Base-by-base conservation (phyloP, 495 filamentous ascomycete genomes). In the Talaromyces nanjingensis region DNA sequence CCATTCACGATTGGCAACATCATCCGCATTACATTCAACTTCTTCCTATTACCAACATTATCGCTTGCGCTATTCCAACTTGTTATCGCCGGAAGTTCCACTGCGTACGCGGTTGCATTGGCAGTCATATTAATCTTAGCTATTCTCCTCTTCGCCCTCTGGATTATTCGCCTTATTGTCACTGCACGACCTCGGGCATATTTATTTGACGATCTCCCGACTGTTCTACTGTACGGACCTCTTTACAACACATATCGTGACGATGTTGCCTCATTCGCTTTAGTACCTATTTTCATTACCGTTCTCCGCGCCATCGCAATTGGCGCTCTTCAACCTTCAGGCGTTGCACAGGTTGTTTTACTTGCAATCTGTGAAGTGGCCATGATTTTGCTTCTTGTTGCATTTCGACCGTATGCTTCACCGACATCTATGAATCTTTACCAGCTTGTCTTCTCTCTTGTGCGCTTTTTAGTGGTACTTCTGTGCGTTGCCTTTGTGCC, bases 371-470 rank as follows among this genome's bases (percentile, higher is more conserved):
- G 93, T 71, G 94, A 98, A 76, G 87, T 98, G 34, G 89, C 97
- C 47, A 86, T 91, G 25, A 85, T 96, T n/a, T 76, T 97, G 33
- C 92, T 92, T 0, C 77, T 98, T 2, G 85, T 94, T 64, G 91
- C 91, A 6, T 96, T 97, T 74, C 85, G 91, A 20, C 94, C 94
- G 12, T 98, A 93, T 70, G 87, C 93, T 55, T 84, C 87, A 22
- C 87, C 91, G 37, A 98, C 96, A 0, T 97, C 92, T n/a, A 98
- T 98, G 96, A 98, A 97, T 70, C 81, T 89, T 4, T 97, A 96
- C 68, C 93, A 98, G 66, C 88, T 88, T 22, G 85, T 91, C 60
- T 96, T 97, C 71, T 84, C 92, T 2, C 76, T 85, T 12, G 77
- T 96, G 16, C 86, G 94, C 20, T 86, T 97, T 59, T 73, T 91